Evolutionary conservation across 2,329 filamentous ascomycete genomes (phyloP), one percentile per base, ranked within the genome.

Genomic region (Calonectria pseudoreteaudii): DNA sequence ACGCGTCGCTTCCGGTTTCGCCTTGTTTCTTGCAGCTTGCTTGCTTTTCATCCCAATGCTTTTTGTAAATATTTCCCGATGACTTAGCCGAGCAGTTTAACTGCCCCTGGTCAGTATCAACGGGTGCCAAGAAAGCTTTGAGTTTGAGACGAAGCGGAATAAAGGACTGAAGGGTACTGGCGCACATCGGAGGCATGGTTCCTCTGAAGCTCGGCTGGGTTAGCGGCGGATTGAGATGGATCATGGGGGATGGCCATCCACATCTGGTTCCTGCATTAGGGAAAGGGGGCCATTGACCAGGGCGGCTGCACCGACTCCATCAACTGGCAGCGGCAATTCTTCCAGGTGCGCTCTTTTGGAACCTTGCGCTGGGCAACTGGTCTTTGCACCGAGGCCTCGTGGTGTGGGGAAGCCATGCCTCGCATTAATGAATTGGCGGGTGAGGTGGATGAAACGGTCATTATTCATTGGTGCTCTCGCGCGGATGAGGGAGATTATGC

Each of bases 261-360:
- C 71, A 66, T 75, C 77, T 73, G 77, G 79, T 81, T 81, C 79
- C 79, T 81, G 79, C 79, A 81, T 81, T 77, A 74, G 74, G 44
- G 70, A 64, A 65, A 65, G 71, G 73, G 71, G 69, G 26, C 56
- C 56, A 66, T 66, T 66, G 67, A 52, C 65, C 50, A 53, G 64
- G 34, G 52, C 71, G 73, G 65, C 58, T 75, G 70, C 70, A 69
- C 28, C 64, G 60, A 70, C 47, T 68, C 62, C 66, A 58, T 53
- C 60, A 60, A 62, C 52, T 47, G 30, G 65, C 41, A 44, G 49
- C 53, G 38, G 30, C 47, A 13, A 66, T 23, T 66, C 36, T 53
- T 41, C 28, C 4, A 44, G 38, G 47, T 53, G 49, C 34, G 49
- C 38, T 49, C 26, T 64, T 68, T 70, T 64, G 34, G 44, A 47